These are phyloP conservation scores for Phytophthora foliorum DNA, from an alignment of 352 stramenopile genomes.

Conservation along the genomic window DNA sequence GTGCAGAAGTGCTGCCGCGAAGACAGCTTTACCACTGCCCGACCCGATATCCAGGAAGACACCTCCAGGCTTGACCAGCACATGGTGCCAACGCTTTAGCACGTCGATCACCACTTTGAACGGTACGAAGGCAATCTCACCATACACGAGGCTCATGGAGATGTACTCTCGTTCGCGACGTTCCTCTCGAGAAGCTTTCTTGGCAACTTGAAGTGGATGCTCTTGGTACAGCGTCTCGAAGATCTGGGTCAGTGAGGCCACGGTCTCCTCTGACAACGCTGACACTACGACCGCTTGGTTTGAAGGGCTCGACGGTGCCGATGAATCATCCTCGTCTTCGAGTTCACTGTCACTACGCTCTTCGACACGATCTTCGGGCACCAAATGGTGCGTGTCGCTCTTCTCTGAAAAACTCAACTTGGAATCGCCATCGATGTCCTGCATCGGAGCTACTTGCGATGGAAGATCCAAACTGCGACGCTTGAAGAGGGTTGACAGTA, in stretches of 20 bases:
- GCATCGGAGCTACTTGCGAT: constrained; percentile 11
- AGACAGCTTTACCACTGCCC: constrained; percentile 89
- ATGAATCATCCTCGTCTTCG: constrained; percentile 17
- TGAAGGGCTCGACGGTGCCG: constrained; percentile 17
- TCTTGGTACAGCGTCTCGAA: constrained; percentile 62
- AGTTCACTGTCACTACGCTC: constrained; percentile 22
- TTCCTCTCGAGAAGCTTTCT: constrained; percentile 47
- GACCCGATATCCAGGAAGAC: constrained; percentile 91
- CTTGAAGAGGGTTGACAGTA: constrained; percentile 11
- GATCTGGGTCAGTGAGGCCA: constrained; percentile 36
- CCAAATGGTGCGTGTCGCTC: constrained; percentile 3
- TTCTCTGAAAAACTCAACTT: constrained; percentile 2
- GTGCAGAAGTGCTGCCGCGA: constrained; percentile 84
- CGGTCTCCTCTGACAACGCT: constrained; percentile 34
- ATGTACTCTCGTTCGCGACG: constrained; percentile 65
- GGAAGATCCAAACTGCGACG: constrained; percentile 25
- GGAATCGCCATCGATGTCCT: constrained; percentile 1
- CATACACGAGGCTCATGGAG: constrained; percentile 88
- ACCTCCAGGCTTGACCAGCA: constrained; percentile 71
- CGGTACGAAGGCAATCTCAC: constrained; percentile 88
- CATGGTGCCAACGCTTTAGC: constrained; percentile 67
- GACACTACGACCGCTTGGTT: constrained; percentile 36
- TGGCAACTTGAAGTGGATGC: constrained; percentile 46
- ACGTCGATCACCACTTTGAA: constrained; percentile 78
- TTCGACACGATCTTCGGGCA: constrained; percentile 17